Evolutionary conservation across 2,329 filamentous ascomycete species (phyloP).

Genomic region (Nemania diffusa): DNA sequence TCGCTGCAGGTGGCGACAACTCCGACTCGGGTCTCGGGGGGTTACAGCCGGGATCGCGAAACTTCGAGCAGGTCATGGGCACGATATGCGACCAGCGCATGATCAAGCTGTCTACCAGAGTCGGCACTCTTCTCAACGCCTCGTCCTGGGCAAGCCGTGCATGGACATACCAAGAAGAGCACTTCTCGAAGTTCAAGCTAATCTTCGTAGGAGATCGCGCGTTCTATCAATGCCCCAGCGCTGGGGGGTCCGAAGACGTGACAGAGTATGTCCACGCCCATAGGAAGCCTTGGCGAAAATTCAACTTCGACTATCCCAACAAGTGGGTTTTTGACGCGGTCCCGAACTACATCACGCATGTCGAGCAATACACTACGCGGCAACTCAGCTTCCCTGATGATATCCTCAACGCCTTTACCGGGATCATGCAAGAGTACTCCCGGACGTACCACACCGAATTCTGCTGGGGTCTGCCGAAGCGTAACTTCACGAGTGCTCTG

Average conservation of each 20-base stretch:
- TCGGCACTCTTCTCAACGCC: background rate
- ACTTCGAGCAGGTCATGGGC: background rate
- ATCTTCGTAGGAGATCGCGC: background rate
- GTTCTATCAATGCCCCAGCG: background rate
- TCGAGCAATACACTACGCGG: background rate
- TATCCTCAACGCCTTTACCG: background rate
- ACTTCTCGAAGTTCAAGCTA: background rate
- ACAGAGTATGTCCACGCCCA: background rate
- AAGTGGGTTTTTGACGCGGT: background rate
- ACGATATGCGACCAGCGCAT: background rate
- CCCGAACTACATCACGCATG: background rate
- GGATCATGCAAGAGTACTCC: background rate
- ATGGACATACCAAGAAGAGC: background rate
- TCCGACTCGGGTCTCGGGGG: background rate
- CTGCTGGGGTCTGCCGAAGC: background rate
- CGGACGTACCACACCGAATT: background rate
- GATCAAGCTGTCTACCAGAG: background rate
- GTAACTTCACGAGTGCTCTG: background rate
- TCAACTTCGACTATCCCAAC: background rate
- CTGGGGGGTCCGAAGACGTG: background rate
- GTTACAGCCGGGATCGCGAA: background rate
- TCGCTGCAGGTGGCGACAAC: background rate
- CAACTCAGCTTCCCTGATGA: background rate
- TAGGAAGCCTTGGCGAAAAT: background rate
- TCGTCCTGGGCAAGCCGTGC: background rate